Percentiles rank a stretch among this genome's conserved stretches.
phyloP scores from a whole-genome alignment of 2,329 filamentous ascomycete genomes.

The Neospermospora avenae region DNA sequence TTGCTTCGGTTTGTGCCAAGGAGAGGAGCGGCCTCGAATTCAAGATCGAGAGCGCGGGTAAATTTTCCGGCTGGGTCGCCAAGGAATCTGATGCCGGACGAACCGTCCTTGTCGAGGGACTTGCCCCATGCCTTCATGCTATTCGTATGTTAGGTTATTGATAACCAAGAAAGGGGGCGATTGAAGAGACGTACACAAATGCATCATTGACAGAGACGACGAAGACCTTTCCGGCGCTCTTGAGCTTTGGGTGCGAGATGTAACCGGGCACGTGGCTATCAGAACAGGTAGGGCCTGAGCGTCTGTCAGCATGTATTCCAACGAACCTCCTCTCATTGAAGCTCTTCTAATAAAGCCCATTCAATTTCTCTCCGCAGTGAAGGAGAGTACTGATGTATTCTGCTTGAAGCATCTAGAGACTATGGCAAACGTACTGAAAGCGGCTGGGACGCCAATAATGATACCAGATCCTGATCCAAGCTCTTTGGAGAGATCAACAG shows the following conservation, averaged over 20 bases:
- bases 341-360: not conserved
- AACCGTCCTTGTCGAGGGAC: slow-evolving; percentile 68
- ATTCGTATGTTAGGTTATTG: not conserved
- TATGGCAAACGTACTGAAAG: slow-evolving; percentile 54
- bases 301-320: not conserved
- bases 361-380: not conserved
- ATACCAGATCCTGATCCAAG: slow-evolving; percentile 68
- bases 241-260: slow-evolving; percentile 73
- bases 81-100: slow-evolving; percentile 81
- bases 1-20: slow-evolving; percentile 83
- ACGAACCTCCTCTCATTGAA: no score
- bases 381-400: no score
- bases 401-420: not conserved
- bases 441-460: slow-evolving; percentile 80
- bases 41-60: slow-evolving; percentile 77
- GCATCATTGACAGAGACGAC: slow-evolving; percentile 91
- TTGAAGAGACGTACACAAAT: slow-evolving; percentile 68
- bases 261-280: slow-evolving; percentile 79
- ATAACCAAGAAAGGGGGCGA: not conserved
- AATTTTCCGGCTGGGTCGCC: slow-evolving; percentile 77
- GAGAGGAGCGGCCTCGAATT: slow-evolving; percentile 73
- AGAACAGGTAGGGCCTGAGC: slow-evolving; percentile 56
- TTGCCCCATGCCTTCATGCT: slow-evolving; percentile 90
- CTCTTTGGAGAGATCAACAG: slow-evolving; percentile 77
- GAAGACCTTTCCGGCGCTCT: slow-evolving; percentile 78